A percentile compares a stretch with the other conserved stretches of the same genome.
Conservation (phyloP, 2,329 filamentous ascomycete species). For the Orbilia javanica region DNA sequence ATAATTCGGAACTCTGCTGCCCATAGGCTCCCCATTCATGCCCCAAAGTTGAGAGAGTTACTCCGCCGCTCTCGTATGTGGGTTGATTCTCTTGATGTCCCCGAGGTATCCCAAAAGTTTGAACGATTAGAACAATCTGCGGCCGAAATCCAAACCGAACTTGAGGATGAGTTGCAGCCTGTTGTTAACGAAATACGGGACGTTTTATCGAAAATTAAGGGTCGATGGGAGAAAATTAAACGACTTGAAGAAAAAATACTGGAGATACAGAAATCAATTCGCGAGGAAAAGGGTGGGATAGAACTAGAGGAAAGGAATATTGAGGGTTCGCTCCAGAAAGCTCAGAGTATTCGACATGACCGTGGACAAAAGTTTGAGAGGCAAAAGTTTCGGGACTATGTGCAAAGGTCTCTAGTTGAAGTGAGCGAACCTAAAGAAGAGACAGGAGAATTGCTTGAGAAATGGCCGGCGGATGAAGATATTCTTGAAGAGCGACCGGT, state of each 20-base stretch:
- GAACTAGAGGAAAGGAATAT: conserved; percentile 27
- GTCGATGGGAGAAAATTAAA: not conserved
- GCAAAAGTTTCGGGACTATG: not conserved
- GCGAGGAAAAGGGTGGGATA: not conserved
- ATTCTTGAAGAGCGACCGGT: not conserved
- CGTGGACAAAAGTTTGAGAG: conserved; percentile 22
- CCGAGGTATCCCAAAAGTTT: conserved; percentile 21
- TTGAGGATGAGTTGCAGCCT: conserved; percentile 27
- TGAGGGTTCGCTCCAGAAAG: conserved; percentile 1
- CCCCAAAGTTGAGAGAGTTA: conserved; percentile 41
- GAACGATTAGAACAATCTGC: conserved; percentile 30
- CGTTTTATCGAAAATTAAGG: conserved; percentile 23
- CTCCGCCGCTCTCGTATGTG: conserved; percentile 21
- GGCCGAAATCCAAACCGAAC: conserved; percentile 16
- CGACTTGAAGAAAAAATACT: conserved; percentile 29
- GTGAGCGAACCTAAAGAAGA: not conserved
- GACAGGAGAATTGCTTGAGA: not conserved
- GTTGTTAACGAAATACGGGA: conserved; percentile 24
- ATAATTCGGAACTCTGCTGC: conserved; percentile 54
- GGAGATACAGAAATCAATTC: conserved; percentile 11
- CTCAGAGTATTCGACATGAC: conserved; percentile 15
- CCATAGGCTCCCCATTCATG: conserved; percentile 45
- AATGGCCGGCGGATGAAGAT: not conserved
- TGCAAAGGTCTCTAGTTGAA: not conserved
- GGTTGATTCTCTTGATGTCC: conserved; percentile 34